Evolutionary conservation across 163 green algal genomes (phyloP).

Genomic region (Chloromonas sp.): DNA sequence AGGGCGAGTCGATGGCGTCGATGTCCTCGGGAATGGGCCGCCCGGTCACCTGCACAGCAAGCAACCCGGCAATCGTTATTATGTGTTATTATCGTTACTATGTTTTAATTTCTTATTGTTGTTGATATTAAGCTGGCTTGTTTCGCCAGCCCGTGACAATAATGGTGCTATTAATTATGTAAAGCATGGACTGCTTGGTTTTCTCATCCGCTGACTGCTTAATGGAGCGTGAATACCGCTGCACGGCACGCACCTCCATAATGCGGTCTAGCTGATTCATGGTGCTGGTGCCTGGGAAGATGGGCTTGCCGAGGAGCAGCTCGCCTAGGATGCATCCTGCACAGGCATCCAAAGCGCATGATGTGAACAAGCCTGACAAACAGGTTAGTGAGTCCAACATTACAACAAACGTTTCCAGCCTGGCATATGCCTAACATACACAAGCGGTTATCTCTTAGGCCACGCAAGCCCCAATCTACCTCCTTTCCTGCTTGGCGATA

Average conservation of each 20-base stretch:
- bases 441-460: too few species aligned
- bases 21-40: conserved; percentile 54
- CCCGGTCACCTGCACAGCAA: conserved; percentile 24
- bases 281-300: conserved; percentile 92
- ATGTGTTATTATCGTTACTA: background rate
- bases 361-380: background rate
- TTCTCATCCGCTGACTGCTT: too few species aligned
- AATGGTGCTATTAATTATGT: too few species aligned
- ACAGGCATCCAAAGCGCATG: background rate
- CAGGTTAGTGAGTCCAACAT: background rate
- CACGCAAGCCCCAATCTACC: too few species aligned
- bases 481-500: too few species aligned
- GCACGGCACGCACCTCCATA: conserved; percentile 61
- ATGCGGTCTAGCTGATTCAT: conserved; percentile 98
- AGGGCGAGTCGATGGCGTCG: conserved; percentile 75
- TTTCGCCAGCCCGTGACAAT: too few species aligned
- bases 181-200: too few species aligned
- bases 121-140: too few species aligned
- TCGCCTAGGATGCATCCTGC: conserved; percentile 95
- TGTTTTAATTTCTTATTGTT: too few species aligned
- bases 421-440: too few species aligned
- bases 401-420: too few species aligned
- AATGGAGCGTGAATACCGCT: too few species aligned
- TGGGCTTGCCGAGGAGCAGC: conserved; percentile 85
- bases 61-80: background rate